Base-by-base conservation (phyloP, 768 basidiomycete species). In the Hortiboletus campestris region DNA sequence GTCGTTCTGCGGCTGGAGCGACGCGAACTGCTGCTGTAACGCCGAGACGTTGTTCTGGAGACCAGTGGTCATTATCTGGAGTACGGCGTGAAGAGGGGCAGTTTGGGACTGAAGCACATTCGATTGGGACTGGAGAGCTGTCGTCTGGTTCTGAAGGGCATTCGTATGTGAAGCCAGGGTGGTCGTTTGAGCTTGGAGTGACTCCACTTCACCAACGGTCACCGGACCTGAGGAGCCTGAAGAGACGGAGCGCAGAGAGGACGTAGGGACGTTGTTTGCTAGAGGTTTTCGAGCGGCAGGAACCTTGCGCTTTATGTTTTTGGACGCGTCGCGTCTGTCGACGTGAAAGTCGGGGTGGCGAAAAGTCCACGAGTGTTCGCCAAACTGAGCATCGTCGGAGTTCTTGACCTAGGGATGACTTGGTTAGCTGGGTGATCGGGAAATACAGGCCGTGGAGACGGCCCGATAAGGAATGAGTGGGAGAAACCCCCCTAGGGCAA, bases 301-400 rank as follows among this genome's bases (percentile, higher is more conserved):
- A 7, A 80, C 78, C 51, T 84, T 83, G 57, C 83, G 81, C 70
- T 84, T 86, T 69, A 86, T 86, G 62, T 83, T 82, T 68, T 86
- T 84, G 53, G 86, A 77, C 12, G 76, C 78, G 44, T 82, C 79
- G 20, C 77, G 76, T 41, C 79, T 72, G 62, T 82, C 79, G 17
- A 78, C 71, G 59, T 78, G 79, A 57, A 80, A 80, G 58, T 80
- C 79, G 17, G 79, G 79, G 50, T 80, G 79, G n/a, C 76, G 74
- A 58, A 80, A 80, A 1, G 79, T 81, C 79, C 79, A 80, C 35
- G 76, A 69, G 58, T 84, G 81, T 59, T 84, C 82, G 53, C 83
- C 82, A 55, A 79, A 91, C 59, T 85, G 82, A 67, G 83, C 77
- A 62, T 91, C 91, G 59, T 94, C 93, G 2, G 84, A 85, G 64